Evolutionary conservation across 2,329 filamentous ascomycete species (phyloP).

Genomic region (Cryphonectria japonica): DNA sequence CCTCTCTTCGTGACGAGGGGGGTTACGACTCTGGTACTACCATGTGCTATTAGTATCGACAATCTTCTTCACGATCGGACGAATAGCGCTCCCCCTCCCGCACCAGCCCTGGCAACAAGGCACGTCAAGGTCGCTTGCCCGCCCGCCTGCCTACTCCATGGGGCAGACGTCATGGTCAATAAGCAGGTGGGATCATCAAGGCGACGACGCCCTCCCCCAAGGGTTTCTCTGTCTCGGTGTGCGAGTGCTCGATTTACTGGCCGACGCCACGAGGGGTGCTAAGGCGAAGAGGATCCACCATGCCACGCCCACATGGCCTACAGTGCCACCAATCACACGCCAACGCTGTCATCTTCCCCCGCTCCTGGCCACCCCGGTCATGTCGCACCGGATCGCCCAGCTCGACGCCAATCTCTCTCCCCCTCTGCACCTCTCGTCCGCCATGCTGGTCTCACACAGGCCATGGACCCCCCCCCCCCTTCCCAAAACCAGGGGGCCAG

Average conservation of each 20-base stretch:
- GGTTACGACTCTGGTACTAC: not conserved
- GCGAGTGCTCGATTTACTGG: slow-evolving; percentile 12
- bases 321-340: slow-evolving; percentile 26
- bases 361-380: slow-evolving; percentile 24
- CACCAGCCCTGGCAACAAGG: not conserved
- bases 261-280: slow-evolving; percentile 22
- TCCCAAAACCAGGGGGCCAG: not conserved
- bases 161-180: not conserved
- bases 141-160: not conserved
- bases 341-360: slow-evolving; percentile 17
- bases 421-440: not conserved
- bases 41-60: not conserved
- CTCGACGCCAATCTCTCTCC: slow-evolving; percentile 23
- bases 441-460: slow-evolving; percentile 18
- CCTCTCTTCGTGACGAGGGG: not conserved
- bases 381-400: slow-evolving; percentile 28
- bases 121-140: not conserved
- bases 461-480: slow-evolving; percentile 8
- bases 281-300: slow-evolving; percentile 15
- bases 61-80: not conserved
- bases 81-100: not conserved
- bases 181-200: not conserved
- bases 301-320: slow-evolving; percentile 23
- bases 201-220: not conserved
- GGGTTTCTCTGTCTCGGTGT: slow-evolving; percentile 2